phyloP scores from a whole-genome alignment of 2,329 filamentous ascomycete genomes.

The Aspergillus hiratsukae region DNA sequence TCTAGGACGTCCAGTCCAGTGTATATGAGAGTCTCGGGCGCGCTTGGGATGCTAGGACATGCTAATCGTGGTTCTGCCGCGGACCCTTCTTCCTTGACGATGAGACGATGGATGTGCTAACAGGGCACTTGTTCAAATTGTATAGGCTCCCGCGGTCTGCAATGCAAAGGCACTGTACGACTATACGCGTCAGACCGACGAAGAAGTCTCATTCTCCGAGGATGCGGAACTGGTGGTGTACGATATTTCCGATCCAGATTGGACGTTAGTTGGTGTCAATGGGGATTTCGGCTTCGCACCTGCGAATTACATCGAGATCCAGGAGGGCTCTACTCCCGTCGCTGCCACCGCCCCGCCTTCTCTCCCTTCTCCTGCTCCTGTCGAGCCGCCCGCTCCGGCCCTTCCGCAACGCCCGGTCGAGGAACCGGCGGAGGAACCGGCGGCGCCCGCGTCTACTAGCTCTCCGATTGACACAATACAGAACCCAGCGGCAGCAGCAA shows the following conservation, averaged over 20 bases:
- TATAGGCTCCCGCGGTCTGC: slow-evolving; percentile 60
- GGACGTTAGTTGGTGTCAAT: slow-evolving; percentile 84
- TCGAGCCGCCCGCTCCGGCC: slow-evolving; percentile 40
- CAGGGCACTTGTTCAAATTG: slow-evolving; percentile 7
- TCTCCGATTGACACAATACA: slow-evolving; percentile 43
- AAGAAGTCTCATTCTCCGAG: slow-evolving; percentile 93
- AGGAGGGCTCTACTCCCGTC: slow-evolving; percentile 48
- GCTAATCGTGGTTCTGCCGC: not conserved
- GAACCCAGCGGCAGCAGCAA: slow-evolving; percentile 53
- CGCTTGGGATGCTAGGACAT: not conserved
- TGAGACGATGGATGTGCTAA: slow-evolving; percentile 3
- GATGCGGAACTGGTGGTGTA: slow-evolving; percentile 79
- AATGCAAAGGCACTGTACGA: slow-evolving; percentile 94
- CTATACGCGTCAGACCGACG: slow-evolving; percentile 93
- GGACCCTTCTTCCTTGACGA: not conserved
- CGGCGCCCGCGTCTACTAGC: slow-evolving; percentile 16
- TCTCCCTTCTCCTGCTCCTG: slow-evolving; percentile 15
- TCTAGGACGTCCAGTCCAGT: not conserved
- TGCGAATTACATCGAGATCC: slow-evolving; percentile 87
- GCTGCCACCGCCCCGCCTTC: slow-evolving; percentile 27
- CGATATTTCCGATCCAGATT: slow-evolving; percentile 88
- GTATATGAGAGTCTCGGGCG: not conserved
- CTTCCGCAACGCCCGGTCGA: slow-evolving; percentile 28
- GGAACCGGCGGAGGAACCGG: slow-evolving; percentile 23
- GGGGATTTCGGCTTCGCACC: slow-evolving; percentile 91